Base-by-base conservation (phyloP, 2,329 filamentous ascomycete species). In the Beauveria medogensis region DNA sequence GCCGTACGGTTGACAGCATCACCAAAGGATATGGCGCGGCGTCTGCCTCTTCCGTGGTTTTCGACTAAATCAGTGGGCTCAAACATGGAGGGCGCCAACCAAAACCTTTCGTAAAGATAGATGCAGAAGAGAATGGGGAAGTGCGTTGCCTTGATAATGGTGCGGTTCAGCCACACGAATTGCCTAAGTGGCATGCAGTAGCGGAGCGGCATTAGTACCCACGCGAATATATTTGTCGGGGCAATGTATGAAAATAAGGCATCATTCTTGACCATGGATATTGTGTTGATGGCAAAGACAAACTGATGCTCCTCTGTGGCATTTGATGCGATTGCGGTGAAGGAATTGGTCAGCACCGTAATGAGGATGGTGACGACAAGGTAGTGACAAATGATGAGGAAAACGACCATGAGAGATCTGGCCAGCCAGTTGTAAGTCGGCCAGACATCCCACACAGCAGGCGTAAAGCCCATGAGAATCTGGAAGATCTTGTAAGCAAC, bases 221-320 rank as follows among this genome's bases (percentile, higher is more conserved):
- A 97, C 1, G 91, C 92, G 64, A 97, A 82, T 34, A 97, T 89
- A 70, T 97, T 97, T 16, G 90, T 88, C 0, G 93, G 93, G 1
- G 93, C 90, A 63, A 97, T 84, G 71, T 97, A 97, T 3, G 91
- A 95, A 77, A 97, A 97, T 0, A 97, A 78, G 0, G 92, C 90
- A 71, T 97, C 93, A n/a, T 94, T 96, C 73, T 97, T 97, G 65
- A 97, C 93, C 90, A 96, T 95, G 5, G 91, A 95, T 55, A 97
- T 96, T 5, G 93, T 95, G 70, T 97, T 97, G 72, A 97, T 92
- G 0, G 93, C 93, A 69, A 97, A 97, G 2, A 97, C 76, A 70
- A 96, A 97, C 78, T 87, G 85, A 64, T 97, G 92, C 74, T 97
- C 93, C 71, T 97, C 89, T 59, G 91, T 91, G 8, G 92, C 92